These are phyloP conservation scores for Camptophora hylomeconis DNA, from an alignment of 2,329 filamentous ascomycete species.

Conservation along the genomic window DNA sequence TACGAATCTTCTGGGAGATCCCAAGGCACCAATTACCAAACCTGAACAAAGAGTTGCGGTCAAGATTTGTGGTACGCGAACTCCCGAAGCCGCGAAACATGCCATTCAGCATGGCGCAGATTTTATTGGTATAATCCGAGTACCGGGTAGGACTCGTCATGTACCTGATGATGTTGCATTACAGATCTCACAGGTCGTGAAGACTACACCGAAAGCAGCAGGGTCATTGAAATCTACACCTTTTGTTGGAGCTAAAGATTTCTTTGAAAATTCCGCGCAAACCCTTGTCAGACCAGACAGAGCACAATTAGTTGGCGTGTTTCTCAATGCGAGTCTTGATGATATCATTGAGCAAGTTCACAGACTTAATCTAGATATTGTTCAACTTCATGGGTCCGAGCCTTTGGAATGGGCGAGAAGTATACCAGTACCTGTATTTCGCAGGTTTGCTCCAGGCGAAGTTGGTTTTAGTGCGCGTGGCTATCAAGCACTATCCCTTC, in stretches of 20 bases:
- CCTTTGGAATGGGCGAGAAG: constrained; percentile 78
- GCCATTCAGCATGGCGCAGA: constrained; percentile 83
- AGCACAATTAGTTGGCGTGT: constrained; percentile 81
- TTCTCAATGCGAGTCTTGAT: constrained; percentile 75
- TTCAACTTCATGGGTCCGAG: constrained; percentile 87
- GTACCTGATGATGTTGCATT: constrained; percentile 67
- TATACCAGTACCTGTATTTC: constrained; percentile 88
- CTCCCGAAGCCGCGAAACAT: constrained; percentile 61
- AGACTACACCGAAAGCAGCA: constrained; percentile 28
- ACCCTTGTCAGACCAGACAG: constrained; percentile 41
- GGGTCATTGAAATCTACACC: constrained; percentile 15
- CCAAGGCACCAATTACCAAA: constrained; percentile 16
- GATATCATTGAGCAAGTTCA: constrained; percentile 71
- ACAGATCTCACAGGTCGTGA: constrained; percentile 68
- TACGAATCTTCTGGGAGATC: constrained; percentile 59
- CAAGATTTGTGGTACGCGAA: constrained; percentile 91
- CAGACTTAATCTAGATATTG: constrained; percentile 65
- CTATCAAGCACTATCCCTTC: constrained; percentile 68
- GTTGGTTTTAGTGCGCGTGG: constrained; percentile 60
- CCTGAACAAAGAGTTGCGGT: constrained; percentile 48
- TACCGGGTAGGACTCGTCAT: constrained; percentile 65
- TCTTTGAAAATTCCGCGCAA: constrained; percentile 49
- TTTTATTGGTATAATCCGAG: constrained; percentile 84
- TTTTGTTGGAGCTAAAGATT: constrained; percentile 44
- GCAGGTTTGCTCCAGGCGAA: constrained; percentile 66